phyloP scores from a whole-genome alignment of 2,329 filamentous ascomycete genomes.

The Penicillium sclerotiorum region DNA sequence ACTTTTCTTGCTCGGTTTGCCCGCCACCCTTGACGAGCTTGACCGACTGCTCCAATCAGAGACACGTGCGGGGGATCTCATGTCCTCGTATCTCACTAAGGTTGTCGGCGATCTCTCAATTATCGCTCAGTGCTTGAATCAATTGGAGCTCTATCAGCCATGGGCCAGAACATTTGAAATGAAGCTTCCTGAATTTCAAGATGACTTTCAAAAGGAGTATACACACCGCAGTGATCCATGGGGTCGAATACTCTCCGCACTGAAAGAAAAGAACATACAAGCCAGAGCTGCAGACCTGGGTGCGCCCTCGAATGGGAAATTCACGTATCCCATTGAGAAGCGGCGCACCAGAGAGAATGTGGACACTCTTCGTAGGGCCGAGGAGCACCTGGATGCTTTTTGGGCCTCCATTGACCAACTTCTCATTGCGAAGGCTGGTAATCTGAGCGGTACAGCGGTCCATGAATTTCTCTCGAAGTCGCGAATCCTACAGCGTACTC shows the following conservation, averaged over 20 bases:
- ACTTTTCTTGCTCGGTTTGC: slow-evolving; percentile 38
- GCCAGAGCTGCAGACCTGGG: slow-evolving; percentile 31
- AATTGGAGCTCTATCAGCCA: slow-evolving; percentile 53
- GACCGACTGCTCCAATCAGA: slow-evolving; percentile 49
- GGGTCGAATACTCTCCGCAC: background rate
- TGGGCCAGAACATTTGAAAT: slow-evolving; percentile 50
- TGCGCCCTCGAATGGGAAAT: slow-evolving; percentile 39
- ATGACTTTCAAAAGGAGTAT: slow-evolving; percentile 3
- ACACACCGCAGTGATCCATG: background rate
- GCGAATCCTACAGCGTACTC: slow-evolving; percentile 51
- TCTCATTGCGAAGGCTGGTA: slow-evolving; percentile 15
- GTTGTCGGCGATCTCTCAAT: slow-evolving; percentile 52
- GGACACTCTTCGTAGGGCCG: slow-evolving; percentile 49
- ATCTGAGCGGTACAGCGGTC: slow-evolving; percentile 30
- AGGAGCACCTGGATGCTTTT: slow-evolving; percentile 52
- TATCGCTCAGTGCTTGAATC: slow-evolving; percentile 46
- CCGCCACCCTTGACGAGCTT: slow-evolving; percentile 52
- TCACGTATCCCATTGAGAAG: slow-evolving; percentile 54
- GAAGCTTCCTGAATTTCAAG: slow-evolving; percentile 21
- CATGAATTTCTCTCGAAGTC: slow-evolving; percentile 34
- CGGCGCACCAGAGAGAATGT: slow-evolving; percentile 51
- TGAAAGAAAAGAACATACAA: slow-evolving; percentile 10
- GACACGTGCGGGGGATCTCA: slow-evolving; percentile 34
- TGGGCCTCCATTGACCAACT: slow-evolving; percentile 44
- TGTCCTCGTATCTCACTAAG: slow-evolving; percentile 42